phyloP scores from a whole-genome alignment of 306 rosid genomes.

The Ziziphus jujuba region DNA sequence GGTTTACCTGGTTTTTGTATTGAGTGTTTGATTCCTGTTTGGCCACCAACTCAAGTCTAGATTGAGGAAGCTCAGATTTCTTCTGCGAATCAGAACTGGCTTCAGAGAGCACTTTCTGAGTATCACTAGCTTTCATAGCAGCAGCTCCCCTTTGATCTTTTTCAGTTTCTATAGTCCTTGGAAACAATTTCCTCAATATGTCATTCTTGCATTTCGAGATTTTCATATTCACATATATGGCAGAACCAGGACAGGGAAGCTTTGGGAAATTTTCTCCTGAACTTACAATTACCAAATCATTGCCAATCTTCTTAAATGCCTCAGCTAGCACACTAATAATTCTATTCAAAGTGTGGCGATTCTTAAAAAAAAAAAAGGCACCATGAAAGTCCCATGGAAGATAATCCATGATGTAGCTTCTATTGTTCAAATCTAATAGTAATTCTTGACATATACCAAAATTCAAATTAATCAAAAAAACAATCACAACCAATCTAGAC shows the following conservation, averaged over 20 bases:
- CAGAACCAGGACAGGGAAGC: slow-evolving; percentile 28
- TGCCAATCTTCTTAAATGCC: slow-evolving; percentile 43
- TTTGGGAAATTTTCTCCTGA: slow-evolving; percentile 16
- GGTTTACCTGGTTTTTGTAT: not conserved
- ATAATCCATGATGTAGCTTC: slow-evolving; percentile 7
- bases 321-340: slow-evolving; percentile 35
- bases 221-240: slow-evolving; percentile 38
- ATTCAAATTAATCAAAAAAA: slow-evolving; percentile 47
- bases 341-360: not conserved
- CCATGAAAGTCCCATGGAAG: slow-evolving; percentile 41
- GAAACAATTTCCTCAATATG: slow-evolving; percentile 30
- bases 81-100: not conserved
- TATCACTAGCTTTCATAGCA: slow-evolving; percentile 5
- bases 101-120: slow-evolving; percentile 16
- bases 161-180: slow-evolving; percentile 10
- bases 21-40: not conserved
- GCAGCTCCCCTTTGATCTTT: slow-evolving; percentile 5
- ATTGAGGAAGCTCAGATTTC: slow-evolving; percentile 7
- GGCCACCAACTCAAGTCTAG: slow-evolving; percentile 4
- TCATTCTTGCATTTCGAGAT: slow-evolving; percentile 18
- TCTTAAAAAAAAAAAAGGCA: slow-evolving; percentile 26
- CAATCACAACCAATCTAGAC: slow-evolving; percentile 36
- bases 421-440: slow-evolving; percentile 26
- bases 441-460: slow-evolving; percentile 21
- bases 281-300: slow-evolving; percentile 51